Evolutionary conservation across 2,329 filamentous ascomycete genomes (phyloP).

Genomic region (Penicillium crustosum): DNA sequence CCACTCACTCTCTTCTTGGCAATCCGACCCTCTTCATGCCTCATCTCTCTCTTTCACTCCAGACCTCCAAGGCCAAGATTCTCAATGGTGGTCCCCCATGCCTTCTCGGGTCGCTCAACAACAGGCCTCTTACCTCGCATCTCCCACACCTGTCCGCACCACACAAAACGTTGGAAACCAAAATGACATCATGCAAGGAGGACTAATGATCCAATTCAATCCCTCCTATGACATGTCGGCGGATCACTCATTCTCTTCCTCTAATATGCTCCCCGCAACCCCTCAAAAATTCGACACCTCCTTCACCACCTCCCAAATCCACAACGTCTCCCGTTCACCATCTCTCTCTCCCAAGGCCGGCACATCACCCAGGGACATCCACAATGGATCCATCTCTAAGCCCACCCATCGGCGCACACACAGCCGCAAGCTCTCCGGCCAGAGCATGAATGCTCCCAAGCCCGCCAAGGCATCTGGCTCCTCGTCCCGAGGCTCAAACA

Average conservation of each 20-base stretch:
- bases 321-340: conserved; percentile 36
- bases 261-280: conserved; percentile 24
- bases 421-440: conserved; percentile 43
- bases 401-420: conserved; percentile 39
- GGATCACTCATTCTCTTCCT: conserved; percentile 31
- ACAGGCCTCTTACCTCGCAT: conserved; percentile 38
- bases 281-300: conserved; percentile 29
- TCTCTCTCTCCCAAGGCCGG: conserved; percentile 39
- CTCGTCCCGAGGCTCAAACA: conserved; percentile 34
- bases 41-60: conserved; percentile 41
- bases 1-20: conserved; percentile 43
- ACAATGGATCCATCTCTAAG: conserved; percentile 26
- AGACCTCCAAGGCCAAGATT: conserved; percentile 39
- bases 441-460: conserved; percentile 34
- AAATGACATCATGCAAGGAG: conserved; percentile 39
- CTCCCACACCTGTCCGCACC: conserved; percentile 36
- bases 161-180: conserved; percentile 31
- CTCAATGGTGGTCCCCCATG: conserved; percentile 46
- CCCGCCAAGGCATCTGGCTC: conserved; percentile 33
- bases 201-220: conserved; percentile 43
- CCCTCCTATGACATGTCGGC: conserved; percentile 37
- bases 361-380: conserved; percentile 32
- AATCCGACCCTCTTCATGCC: conserved; percentile 40
- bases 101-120: conserved; percentile 36
- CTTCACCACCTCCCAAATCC: conserved; percentile 32